Percentiles rank a stretch among this genome's conserved stretches.
Conservation (phyloP, 306 rosid genomes). For the Begonia masoniana region DNA sequence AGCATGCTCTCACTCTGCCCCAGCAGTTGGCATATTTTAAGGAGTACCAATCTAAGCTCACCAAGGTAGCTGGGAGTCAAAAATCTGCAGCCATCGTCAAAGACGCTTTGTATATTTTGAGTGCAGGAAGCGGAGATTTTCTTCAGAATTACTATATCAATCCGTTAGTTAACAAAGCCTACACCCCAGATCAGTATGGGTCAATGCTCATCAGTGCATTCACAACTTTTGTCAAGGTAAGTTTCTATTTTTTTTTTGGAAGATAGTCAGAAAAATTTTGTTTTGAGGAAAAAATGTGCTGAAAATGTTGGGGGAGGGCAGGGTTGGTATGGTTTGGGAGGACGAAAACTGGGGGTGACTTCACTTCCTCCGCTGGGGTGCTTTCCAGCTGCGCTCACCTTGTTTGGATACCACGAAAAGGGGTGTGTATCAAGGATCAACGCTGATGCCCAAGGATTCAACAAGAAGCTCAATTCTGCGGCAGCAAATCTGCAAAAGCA, state of each 20-base stretch:
- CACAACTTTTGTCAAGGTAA: slow-evolving; percentile 56
- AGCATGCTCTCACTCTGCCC: slow-evolving; percentile 81
- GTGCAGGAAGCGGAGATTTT: slow-evolving; percentile 78
- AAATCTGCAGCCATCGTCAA: slow-evolving; percentile 60
- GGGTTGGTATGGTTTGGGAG: slow-evolving; percentile 76
- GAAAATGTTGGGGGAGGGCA: slow-evolving; percentile 8
- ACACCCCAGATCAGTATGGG: slow-evolving; percentile 62
- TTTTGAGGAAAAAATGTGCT: not conserved
- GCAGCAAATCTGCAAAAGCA: slow-evolving; percentile 62
- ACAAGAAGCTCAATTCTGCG: slow-evolving; percentile 62
- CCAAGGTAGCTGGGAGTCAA: slow-evolving; percentile 47
- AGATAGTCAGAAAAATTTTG: not conserved
- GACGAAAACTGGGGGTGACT: slow-evolving; percentile 83
- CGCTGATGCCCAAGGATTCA: slow-evolving; percentile 67
- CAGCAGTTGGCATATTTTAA: slow-evolving; percentile 51
- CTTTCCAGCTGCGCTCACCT: slow-evolving; percentile 73
- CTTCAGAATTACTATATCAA: slow-evolving; percentile 83
- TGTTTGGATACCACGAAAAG: slow-evolving; percentile 50
- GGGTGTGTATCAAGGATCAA: slow-evolving; percentile 75
- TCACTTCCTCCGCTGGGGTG: slow-evolving; percentile 98
- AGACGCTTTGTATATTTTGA: slow-evolving; percentile 51
- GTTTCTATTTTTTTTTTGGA: not conserved
- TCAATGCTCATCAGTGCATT: slow-evolving; percentile 38
- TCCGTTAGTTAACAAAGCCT: slow-evolving; percentile 45
- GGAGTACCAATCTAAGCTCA: slow-evolving; percentile 74